phyloP scores from a whole-genome alignment of 805 yeast species.

The Starmerella davenportii region DNA sequence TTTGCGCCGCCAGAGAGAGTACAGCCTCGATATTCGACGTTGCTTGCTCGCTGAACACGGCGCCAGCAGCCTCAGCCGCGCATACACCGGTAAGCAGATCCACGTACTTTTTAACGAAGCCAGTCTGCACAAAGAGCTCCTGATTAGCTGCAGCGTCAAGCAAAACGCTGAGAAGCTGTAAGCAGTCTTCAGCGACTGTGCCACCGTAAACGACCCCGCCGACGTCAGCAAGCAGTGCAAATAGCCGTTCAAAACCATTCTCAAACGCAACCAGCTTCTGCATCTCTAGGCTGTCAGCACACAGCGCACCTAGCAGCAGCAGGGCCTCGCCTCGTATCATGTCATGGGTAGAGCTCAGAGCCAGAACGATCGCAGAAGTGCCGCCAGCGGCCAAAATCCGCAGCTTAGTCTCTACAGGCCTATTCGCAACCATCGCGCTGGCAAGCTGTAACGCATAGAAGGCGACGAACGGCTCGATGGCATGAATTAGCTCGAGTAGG shows the following conservation, averaged over 20 bases:
- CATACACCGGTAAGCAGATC: slow-evolving; percentile 32
- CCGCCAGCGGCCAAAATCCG: slow-evolving; percentile 64
- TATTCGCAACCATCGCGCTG: slow-evolving; percentile 62
- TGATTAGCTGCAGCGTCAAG: slow-evolving; percentile 78
- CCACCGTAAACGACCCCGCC: slow-evolving; percentile 88
- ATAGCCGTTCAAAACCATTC: slow-evolving; percentile 68
- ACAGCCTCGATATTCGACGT: slow-evolving; percentile 45
- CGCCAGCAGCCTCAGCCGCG: slow-evolving; percentile 38
- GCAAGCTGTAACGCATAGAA: slow-evolving; percentile 69
- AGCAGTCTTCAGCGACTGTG: slow-evolving; percentile 76
- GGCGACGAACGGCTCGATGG: slow-evolving; percentile 53
- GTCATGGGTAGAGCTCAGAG: slow-evolving; percentile 50
- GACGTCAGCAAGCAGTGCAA: slow-evolving; percentile 64
- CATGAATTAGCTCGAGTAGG: slow-evolving; percentile 31
- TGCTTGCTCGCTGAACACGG: slow-evolving; percentile 35
- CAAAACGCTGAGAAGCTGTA: slow-evolving; percentile 54
- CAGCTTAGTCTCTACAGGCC: slow-evolving; percentile 59
- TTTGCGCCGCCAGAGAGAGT: slow-evolving; percentile 52
- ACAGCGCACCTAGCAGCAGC: slow-evolving; percentile 64
- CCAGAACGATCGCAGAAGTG: slow-evolving; percentile 49
- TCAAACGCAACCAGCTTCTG: slow-evolving; percentile 92
- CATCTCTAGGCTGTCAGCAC: slow-evolving; percentile 61
- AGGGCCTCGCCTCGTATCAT: slow-evolving; percentile 77
- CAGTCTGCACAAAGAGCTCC: slow-evolving; percentile 69
- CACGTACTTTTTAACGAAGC: slow-evolving; percentile 50